Evolutionary conservation across 495 filamentous ascomycete species (phyloP).

Genomic region (Jackrogersella minutella): DNA sequence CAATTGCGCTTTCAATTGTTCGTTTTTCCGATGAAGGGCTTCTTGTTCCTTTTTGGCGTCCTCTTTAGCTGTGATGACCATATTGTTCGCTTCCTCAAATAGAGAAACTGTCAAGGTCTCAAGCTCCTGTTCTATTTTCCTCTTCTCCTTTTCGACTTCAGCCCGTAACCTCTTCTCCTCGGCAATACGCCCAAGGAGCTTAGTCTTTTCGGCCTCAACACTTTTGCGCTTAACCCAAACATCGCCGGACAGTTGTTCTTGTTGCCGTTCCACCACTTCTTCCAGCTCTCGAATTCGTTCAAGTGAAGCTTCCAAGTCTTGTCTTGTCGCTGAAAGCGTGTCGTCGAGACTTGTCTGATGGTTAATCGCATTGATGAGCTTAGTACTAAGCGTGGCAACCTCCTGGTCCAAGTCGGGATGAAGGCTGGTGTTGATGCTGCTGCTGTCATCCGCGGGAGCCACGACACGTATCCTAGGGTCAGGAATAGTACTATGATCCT

Average conservation of each 20-base stretch:
- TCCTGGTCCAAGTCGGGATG: slow-evolving; percentile 87
- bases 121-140: slow-evolving; percentile 78
- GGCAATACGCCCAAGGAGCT: slow-evolving; percentile 54
- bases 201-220: slow-evolving; percentile 53
- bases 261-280: slow-evolving; percentile 54
- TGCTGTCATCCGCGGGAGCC: slow-evolving; percentile 45
- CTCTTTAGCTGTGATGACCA: slow-evolving; percentile 82
- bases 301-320: slow-evolving; percentile 81
- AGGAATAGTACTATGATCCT: slow-evolving; percentile 58
- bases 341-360: slow-evolving; percentile 95
- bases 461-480: slow-evolving; percentile 56
- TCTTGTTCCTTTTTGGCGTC: slow-evolving; percentile 74
- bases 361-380: slow-evolving; percentile 96
- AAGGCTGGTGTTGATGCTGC: no score
- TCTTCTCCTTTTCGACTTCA: slow-evolving; percentile 73
- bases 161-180: slow-evolving; percentile 74
- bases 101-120: slow-evolving; percentile 88
- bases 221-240: slow-evolving; percentile 69
- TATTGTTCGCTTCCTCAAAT: slow-evolving; percentile 96
- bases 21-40: slow-evolving; percentile 76
- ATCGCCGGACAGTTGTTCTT: slow-evolving; percentile 70
- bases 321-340: slow-evolving; percentile 77
- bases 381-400: slow-evolving; percentile 89
- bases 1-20: slow-evolving; percentile 78
- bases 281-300: slow-evolving; percentile 75